phyloP scores from a whole-genome alignment of 2,329 filamentous ascomycete genomes.

The Ophiostoma ulmi region DNA sequence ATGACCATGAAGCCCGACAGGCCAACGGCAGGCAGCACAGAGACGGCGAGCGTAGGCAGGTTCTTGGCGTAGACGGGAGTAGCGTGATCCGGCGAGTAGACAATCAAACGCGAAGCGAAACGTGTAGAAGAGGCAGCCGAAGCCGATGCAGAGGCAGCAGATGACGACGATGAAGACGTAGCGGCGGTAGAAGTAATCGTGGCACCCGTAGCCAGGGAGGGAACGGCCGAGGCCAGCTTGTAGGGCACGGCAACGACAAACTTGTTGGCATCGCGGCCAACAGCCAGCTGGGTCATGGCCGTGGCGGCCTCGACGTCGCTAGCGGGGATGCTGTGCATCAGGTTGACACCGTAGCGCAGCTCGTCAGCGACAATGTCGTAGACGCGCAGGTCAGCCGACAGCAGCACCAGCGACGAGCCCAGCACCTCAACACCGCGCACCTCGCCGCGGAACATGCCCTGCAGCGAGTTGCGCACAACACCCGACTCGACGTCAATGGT shows the following conservation, averaged over 20 bases:
- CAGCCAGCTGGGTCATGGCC: conserved; percentile 61
- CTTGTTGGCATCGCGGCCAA: conserved; percentile 59
- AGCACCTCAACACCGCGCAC: conserved; percentile 66
- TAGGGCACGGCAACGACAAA: conserved; percentile 58
- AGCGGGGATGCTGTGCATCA: conserved; percentile 42
- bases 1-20: conserved; percentile 69
- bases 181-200: not conserved
- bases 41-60: conserved; percentile 56
- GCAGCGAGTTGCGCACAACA: conserved; percentile 59
- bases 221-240: conserved; percentile 1
- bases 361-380: conserved; percentile 81
- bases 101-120: conserved; percentile 52
- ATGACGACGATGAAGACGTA: not conserved
- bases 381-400: conserved; percentile 68
- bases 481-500: conserved; percentile 71
- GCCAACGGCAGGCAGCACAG: conserved; percentile 58
- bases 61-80: conserved; percentile 55
- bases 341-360: conserved; percentile 59
- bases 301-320: conserved; percentile 28
- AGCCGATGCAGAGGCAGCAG: not conserved
- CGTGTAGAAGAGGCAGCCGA: conserved; percentile 23
- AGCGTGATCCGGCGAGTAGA: conserved; percentile 58
- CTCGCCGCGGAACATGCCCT: conserved; percentile 60
- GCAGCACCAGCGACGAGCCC: conserved; percentile 66
- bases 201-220: not conserved